Evolutionary conservation across 345 rosid species (phyloP).

Genomic region (Populus nigra): DNA sequence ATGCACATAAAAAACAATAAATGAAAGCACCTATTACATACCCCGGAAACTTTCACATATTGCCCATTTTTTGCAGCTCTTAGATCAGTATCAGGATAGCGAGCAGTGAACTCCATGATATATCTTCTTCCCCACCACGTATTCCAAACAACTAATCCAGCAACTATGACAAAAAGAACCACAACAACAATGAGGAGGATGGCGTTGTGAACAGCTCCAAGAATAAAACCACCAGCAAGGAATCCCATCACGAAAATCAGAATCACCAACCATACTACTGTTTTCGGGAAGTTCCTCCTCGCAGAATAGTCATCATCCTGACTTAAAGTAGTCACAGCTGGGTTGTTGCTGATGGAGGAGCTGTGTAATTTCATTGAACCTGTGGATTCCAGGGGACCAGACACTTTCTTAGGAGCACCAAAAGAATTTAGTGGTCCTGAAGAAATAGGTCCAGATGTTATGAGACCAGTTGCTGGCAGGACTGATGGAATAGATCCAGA

Average conservation of each 20-base stretch:
- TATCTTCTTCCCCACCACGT: conserved; percentile 66
- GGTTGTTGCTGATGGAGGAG: conserved; percentile 12
- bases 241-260: conserved; percentile 73
- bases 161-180: conserved; percentile 54
- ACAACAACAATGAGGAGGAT: conserved; percentile 66
- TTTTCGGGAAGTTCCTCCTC: conserved; percentile 62
- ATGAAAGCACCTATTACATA: conserved; percentile 30
- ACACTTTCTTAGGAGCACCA: conserved; percentile 16
- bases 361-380: conserved; percentile 16
- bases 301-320: conserved; percentile 42
- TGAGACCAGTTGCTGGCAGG: conserved; percentile 22
- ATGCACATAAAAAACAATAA: background rate
- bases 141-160: conserved; percentile 69
- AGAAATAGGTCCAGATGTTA: conserved; percentile 22
- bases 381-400: conserved; percentile 16
- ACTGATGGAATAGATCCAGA: conserved; percentile 21
- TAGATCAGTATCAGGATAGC: conserved; percentile 80
- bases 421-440: conserved; percentile 16
- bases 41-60: conserved; percentile 92
- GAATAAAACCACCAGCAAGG: conserved; percentile 81
- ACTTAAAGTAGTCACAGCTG: conserved; percentile 16
- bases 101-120: conserved; percentile 55
- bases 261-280: conserved; percentile 64
- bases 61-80: conserved; percentile 92
- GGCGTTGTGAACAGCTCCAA: conserved; percentile 79